Conservation (phyloP, 148 eudicot genomes). For the Rhododendron molle region DNA sequence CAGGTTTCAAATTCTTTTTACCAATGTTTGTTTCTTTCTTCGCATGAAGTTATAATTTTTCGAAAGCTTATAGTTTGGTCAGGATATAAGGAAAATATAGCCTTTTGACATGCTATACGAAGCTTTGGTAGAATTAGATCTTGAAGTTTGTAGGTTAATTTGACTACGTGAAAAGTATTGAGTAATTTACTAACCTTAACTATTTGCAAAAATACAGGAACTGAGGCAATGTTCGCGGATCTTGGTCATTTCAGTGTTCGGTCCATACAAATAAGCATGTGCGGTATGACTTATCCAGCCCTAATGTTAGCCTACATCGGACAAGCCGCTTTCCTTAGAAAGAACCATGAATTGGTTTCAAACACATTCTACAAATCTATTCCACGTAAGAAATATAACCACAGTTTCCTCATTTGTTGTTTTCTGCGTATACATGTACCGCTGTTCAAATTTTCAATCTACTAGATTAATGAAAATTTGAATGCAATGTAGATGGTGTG, state of each 20-base stretch:
- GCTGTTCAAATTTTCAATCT: not conserved
- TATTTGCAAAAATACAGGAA: conserved; percentile 15
- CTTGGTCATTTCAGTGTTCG: conserved; percentile 27
- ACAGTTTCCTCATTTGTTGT: not conserved
- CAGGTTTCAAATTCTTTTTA: conserved; percentile 14
- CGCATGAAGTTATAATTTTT: not conserved
- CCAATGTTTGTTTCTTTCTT: not conserved
- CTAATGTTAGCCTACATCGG: conserved; percentile 25
- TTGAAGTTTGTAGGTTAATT: not conserved
- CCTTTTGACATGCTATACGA: not conserved
- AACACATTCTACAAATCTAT: conserved; percentile 19
- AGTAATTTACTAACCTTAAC: not conserved
- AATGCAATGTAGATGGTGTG: not conserved
- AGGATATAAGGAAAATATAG: not conserved
- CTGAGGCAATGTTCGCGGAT: conserved; percentile 30
- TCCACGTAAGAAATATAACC: conserved; percentile 11
- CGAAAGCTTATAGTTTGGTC: not conserved
- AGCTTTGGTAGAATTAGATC: not conserved
- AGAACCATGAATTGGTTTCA: conserved; percentile 5
- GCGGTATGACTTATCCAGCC: conserved; percentile 18
- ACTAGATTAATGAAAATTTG: not conserved
- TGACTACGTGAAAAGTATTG: not conserved
- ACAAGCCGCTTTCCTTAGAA: conserved; percentile 24
- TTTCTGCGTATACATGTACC: not conserved
- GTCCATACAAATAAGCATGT: conserved; percentile 33